A percentile compares a stretch with the other conserved stretches of the same genome.
phyloP scores from a whole-genome alignment of 140 eudicot genomes.

The Eryngium alpinum region DNA sequence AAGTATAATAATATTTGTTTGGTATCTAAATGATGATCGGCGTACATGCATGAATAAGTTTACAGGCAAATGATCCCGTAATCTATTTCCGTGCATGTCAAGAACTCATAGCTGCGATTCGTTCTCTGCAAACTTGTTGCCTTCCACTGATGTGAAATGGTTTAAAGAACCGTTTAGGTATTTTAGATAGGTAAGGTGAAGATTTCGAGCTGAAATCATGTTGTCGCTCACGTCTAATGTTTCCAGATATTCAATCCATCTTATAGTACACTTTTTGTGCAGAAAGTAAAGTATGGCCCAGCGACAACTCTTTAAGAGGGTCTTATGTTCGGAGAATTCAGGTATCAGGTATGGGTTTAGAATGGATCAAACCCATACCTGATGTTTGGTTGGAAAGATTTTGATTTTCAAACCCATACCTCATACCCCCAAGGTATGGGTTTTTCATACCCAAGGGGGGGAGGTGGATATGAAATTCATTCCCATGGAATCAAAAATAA shows the following conservation, averaged over 20 bases:
- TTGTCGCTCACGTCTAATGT: constrained; percentile 37
- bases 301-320: too few relatives aligned
- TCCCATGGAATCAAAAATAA: too few relatives aligned
- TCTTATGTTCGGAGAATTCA: too few relatives aligned
- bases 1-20: too few relatives aligned
- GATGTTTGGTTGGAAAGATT: too few relatives aligned
- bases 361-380: too few relatives aligned
- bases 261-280: constrained; percentile 21
- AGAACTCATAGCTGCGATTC: constrained; percentile 25
- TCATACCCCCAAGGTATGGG: too few relatives aligned
- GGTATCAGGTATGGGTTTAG: too few relatives aligned
- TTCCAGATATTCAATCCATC: constrained; percentile 20
- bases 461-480: too few relatives aligned
- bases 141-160: constrained; percentile 30
- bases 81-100: constrained; percentile 34
- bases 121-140: constrained; percentile 17
- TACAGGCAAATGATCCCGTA: constrained; percentile 32
- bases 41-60: constrained; percentile 34
- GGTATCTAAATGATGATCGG: too few relatives aligned
- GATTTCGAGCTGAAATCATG: constrained; percentile 29
- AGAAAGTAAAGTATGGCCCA: constrained; percentile 29
- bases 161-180: constrained; percentile 27
- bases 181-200: constrained; percentile 27
- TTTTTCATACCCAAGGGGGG: too few relatives aligned
- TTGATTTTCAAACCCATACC: too few relatives aligned